A percentile compares a stretch with the other conserved stretches of the same genome.
phyloP scores from a whole-genome alignment of 202 grass and related monocot genomes.

The Setaria viridis region DNA sequence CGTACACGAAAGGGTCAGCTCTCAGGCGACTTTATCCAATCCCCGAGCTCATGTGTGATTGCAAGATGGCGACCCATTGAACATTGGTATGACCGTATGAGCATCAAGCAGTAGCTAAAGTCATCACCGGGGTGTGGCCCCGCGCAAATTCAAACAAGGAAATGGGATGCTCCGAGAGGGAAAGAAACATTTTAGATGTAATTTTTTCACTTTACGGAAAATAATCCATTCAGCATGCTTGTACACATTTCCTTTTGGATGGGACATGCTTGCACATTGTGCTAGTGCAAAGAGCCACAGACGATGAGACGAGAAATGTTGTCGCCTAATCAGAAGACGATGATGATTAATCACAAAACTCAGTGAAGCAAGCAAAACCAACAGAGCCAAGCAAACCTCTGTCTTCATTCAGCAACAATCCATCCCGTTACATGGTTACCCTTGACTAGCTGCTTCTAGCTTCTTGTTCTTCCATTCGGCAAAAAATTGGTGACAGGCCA shows the following conservation, averaged over 20 bases:
- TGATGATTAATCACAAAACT: neutral
- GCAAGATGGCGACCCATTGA: neutral
- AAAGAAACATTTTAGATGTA: no score
- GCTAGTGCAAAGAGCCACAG: neutral
- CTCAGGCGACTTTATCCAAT: neutral
- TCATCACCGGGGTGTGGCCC: neutral
- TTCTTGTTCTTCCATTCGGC: neutral
- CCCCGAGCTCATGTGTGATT: neutral
- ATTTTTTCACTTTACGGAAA: neutral
- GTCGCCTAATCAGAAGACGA: neutral
- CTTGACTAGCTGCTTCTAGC: neutral
- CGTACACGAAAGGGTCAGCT: slow-evolving; percentile 25
- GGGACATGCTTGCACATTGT: neutral
- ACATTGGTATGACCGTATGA: neutral
- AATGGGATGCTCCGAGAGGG: neutral
- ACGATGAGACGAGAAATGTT: neutral
- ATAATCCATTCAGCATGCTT: neutral
- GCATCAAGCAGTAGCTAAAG: neutral
- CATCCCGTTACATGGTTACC: neutral
- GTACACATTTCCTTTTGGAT: neutral
- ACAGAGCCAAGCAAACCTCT: neutral
- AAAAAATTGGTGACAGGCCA: neutral
- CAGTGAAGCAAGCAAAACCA: neutral
- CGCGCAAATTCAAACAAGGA: neutral
- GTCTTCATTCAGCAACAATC: neutral